Evolutionary conservation across 2,329 filamentous ascomycete genomes (phyloP).

Genomic region (Stagonosporopsis vannaccii): DNA sequence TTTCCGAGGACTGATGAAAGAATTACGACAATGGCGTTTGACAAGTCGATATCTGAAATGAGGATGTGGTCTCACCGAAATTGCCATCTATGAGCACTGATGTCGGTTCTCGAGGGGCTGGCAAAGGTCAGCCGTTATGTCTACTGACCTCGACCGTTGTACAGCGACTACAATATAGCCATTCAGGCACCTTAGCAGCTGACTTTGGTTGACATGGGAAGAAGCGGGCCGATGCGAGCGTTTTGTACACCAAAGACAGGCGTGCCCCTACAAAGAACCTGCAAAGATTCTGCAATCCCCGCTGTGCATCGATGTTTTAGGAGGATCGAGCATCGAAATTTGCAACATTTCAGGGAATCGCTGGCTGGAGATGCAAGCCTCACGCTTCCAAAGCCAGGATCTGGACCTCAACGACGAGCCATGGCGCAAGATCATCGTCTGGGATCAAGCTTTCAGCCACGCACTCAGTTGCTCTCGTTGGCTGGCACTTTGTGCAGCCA

Average conservation of each 20-base stretch:
- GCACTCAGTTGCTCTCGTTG: slow-evolving; percentile 37
- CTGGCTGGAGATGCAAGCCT: slow-evolving; percentile 15
- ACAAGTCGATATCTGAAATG: slow-evolving; percentile 2
- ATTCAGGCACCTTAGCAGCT: slow-evolving; percentile 12
- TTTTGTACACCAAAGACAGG: slow-evolving; percentile 1
- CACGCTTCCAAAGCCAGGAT: slow-evolving; percentile 20
- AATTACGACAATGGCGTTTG: slow-evolving; percentile 7
- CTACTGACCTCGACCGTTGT: neutral
- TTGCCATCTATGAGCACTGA: slow-evolving; percentile 10
- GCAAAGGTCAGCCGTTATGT: neutral
- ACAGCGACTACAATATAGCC: neutral
- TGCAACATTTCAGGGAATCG: slow-evolving; percentile 17
- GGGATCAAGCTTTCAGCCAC: slow-evolving; percentile 33
- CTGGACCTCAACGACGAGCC: slow-evolving; percentile 32
- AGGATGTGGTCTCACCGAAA: slow-evolving; percentile 6
- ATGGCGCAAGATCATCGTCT: slow-evolving; percentile 37
- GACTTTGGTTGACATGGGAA: slow-evolving; percentile 6
- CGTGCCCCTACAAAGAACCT: slow-evolving; percentile 10
- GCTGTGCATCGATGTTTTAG: slow-evolving; percentile 10
- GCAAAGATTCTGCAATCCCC: slow-evolving; percentile 20
- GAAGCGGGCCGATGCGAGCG: slow-evolving; percentile 17
- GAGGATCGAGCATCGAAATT: slow-evolving; percentile 18
- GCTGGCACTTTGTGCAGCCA: slow-evolving; percentile 18
- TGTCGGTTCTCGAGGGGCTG: neutral
- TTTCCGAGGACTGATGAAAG: slow-evolving; percentile 5